Evolutionary conservation across 352 stramenopile genomes (phyloP).

Genomic region (Pythium coloratum): DNA sequence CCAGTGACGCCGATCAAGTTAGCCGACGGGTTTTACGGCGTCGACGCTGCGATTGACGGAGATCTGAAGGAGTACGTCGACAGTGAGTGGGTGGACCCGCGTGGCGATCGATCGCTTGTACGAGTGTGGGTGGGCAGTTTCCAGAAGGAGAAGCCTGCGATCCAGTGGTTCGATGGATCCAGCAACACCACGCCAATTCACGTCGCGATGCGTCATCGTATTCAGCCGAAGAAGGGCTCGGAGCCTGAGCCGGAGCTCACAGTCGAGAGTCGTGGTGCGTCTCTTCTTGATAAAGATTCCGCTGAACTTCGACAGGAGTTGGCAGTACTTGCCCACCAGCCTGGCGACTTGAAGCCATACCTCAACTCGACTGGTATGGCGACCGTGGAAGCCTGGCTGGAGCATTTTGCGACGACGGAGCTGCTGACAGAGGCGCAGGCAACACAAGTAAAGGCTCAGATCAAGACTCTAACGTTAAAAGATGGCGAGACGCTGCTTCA

Average conservation of each 20-base stretch:
- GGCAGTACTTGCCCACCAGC: conserved; percentile 27
- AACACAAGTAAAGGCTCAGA: conserved; percentile 10
- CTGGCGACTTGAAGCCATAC: conserved; percentile 34
- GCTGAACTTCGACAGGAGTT: conserved; percentile 38
- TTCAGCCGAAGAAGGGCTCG: neutral
- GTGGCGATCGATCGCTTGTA: conserved; percentile 31
- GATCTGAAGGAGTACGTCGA: conserved; percentile 57
- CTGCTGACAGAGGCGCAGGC: conserved; percentile 17
- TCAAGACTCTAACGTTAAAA: conserved; percentile 24
- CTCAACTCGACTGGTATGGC: conserved; percentile 35
- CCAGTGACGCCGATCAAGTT: conserved; percentile 6
- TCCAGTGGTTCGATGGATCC: conserved; percentile 43
- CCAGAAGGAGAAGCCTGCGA: conserved; percentile 42
- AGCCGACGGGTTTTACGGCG: conserved; percentile 67
- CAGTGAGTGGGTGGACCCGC: conserved; percentile 61
- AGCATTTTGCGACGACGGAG: conserved; percentile 16
- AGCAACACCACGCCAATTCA: conserved; percentile 3
- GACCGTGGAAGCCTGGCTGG: conserved; percentile 28
- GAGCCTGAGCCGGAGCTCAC: neutral
- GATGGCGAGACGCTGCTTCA: conserved; percentile 32
- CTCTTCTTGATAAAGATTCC: conserved; percentile 54
- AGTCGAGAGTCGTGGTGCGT: conserved; percentile 31
- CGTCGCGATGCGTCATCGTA: conserved; percentile 10
- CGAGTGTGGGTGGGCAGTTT: conserved; percentile 77
- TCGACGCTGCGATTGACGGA: conserved; percentile 33